Base-by-base conservation (phyloP, 75 land plant species). In the Sequoia sempervirens region DNA sequence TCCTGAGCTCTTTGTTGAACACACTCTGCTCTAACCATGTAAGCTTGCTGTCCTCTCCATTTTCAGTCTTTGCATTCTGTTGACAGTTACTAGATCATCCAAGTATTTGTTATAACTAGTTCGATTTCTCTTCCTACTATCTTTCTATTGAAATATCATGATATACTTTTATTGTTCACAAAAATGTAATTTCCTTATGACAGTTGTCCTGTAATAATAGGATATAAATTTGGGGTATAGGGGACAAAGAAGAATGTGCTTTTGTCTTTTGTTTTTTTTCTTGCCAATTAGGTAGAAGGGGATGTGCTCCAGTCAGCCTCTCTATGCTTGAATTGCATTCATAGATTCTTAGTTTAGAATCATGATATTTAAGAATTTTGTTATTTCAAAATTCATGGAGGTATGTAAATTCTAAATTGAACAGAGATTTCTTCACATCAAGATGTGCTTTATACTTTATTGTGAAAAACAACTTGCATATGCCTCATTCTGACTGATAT, bases 1-100 rank as follows among this genome's bases (percentile, higher is more conserved):
- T 86, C 83, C 90, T 95, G 43, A 89, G 88, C 61, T 17, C 79
- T 13, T 86, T 92, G 75, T 90, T 93, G 40, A 82, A 83, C 38
- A 93, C 88, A 58, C 87, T 92, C 34, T 88, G 93, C 79, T 88
- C 90, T 73, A 95, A 93, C 79, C 88, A 86, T 90, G 97, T 95
- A 90, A 61, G 93, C 28, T 28, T 32, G 43, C 18, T 80, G 28
- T 56, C 38, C 58, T 47, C 20, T 80, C 82, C 54, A 14, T 83
- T 78, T 80, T 9, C 73, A 20, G n/a, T 26, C 7, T 41, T 80
- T 36, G 7, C 81, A 30, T 68, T 38, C 40, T 38, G 8, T 83
- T 74, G 28, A 79, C 20, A 38, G n/a, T 76, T 76, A 26, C 7
- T 40, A 41, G n/a, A n/a, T 45, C 50, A 45, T 78, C 46, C 50